Conservation (phyloP, 495 filamentous ascomycete species). For the Daldinia decipiens region DNA sequence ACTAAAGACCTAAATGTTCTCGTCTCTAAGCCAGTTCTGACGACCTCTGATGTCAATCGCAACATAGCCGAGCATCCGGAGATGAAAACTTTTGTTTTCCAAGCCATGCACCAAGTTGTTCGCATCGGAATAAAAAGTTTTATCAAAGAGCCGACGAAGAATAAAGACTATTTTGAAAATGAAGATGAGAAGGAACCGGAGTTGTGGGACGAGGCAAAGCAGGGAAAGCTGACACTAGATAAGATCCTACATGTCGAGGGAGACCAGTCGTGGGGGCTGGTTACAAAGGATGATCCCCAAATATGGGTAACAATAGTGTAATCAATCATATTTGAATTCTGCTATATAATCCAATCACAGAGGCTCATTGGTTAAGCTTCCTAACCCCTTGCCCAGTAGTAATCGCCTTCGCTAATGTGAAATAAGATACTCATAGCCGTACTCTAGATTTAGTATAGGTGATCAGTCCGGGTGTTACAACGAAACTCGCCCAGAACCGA, state of each 20-base stretch:
- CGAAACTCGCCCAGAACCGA: not conserved
- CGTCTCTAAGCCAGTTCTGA: conserved; percentile 4
- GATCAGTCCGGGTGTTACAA: not conserved
- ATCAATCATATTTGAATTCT: not conserved
- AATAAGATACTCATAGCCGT: not conserved
- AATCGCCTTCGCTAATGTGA: too few relatives aligned
- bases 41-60: conserved; percentile 18
- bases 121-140: conserved; percentile 28
- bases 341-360: not conserved
- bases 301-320: conserved; percentile 28
- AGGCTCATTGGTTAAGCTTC: not conserved
- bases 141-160: conserved; percentile 14
- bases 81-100: conserved; percentile 11
- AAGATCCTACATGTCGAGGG: conserved; percentile 34
- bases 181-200: conserved; percentile 18
- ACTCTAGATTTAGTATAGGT: not conserved
- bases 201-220: conserved; percentile 26
- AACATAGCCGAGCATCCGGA: conserved; percentile 6
- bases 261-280: conserved; percentile 25
- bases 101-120: conserved; percentile 20
- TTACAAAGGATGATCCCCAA: conserved; percentile 34
- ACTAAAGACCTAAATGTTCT: not conserved
- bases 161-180: not conserved
- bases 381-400: not conserved
- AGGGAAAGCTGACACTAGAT: conserved; percentile 34